Evolutionary conservation across 148 eudicot genomes (phyloP), one percentile per base, ranked within the genome.

Genomic region (Euryodendron excelsum): DNA sequence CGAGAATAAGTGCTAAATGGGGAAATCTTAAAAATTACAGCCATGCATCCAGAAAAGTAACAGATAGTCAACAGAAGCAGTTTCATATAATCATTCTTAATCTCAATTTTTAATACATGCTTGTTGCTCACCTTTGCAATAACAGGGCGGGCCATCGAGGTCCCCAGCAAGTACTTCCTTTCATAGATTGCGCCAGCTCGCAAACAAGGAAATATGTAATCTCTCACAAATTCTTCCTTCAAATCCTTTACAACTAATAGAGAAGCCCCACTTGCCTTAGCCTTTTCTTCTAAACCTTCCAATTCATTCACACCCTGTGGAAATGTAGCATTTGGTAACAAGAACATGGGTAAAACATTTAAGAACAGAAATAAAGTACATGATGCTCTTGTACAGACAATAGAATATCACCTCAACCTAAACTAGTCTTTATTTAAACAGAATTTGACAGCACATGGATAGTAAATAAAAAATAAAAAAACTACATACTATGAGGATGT

Each of bases 71-170:
- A 47, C 17, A 31, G 59, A 75, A n/a, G 71, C 36, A 62, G 20
- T 20, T 30, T n/a, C 69, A 63, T 21, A 23, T 28, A 2, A 34
- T 76, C 64, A 53, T 5, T 28, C 15, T 1, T 55, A 3, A 47
- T n/a, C 67, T 9, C 3, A 28, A 2, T 10, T 50, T 13, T 10
- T 50, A 50, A 50, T 50, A n/a, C 17, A 36, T 48, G 41, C 31
- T 62, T 17, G 23, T 33, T 30, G 27, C 79, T 79, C 82, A 96
- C 99, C 99, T 96, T 96, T 69, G 98, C 99, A 77, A 96, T 96
- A 78, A 96, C 98, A 59, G 99, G 99, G 3, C 98, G 98, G 52
- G 99, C 99, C 99, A 96, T 96, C 78, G 99, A 96, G 45, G 99
- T 96, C 44, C 99, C 98, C 37, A 96, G 86, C 91, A 92, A 82